A percentile compares a stretch with the other conserved stretches of the same genome.
These are phyloP conservation scores for Pelargonium fulgidum DNA, from an alignment of 441 rosid genomes.

Conservation along the genomic window DNA sequence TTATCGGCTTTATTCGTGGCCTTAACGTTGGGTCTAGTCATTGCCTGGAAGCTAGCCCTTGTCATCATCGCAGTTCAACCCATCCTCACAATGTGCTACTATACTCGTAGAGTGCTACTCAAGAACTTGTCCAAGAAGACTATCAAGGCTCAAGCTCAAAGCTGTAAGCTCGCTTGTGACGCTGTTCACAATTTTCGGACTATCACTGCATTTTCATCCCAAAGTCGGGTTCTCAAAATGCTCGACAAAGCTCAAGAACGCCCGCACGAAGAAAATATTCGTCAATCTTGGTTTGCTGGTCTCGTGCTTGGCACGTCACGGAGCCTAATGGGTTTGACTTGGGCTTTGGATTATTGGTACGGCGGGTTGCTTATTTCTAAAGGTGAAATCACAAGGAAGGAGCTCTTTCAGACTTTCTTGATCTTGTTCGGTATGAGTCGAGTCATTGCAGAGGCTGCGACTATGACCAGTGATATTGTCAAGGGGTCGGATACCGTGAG, in stretches of 20 bases:
- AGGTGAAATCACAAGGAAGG: conserved; percentile 8
- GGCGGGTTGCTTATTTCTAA: conserved; percentile 12
- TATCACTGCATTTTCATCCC: conserved; percentile 14
- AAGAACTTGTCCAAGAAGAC: conserved; percentile 14
- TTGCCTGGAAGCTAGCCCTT: conserved; percentile 15
- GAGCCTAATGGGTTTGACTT: neutral
- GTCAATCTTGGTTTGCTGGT: conserved; percentile 18
- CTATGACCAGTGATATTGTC: conserved; percentile 22
- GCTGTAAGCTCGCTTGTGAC: conserved; percentile 16
- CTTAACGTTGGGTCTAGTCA: conserved; percentile 2
- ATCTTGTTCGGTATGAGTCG: conserved; percentile 20
- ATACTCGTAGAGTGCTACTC: neutral
- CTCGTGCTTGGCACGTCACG: conserved; percentile 7
- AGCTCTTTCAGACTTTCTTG: conserved; percentile 19
- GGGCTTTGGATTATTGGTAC: conserved; percentile 12
- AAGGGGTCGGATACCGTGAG: conserved; percentile 19
- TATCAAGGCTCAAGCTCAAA: conserved; percentile 7
- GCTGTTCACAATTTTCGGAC: conserved; percentile 16
- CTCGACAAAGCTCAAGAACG: conserved; percentile 5
- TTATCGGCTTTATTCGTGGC: conserved; percentile 11
- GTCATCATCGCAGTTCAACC: conserved; percentile 18
- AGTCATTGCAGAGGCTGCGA: conserved; percentile 22
- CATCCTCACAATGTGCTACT: neutral
- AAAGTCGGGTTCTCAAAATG: conserved; percentile 5
- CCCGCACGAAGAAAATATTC: conserved; percentile 12